Conservation (phyloP, 306 rosid species). For the Leucaena leucocephala region DNA sequence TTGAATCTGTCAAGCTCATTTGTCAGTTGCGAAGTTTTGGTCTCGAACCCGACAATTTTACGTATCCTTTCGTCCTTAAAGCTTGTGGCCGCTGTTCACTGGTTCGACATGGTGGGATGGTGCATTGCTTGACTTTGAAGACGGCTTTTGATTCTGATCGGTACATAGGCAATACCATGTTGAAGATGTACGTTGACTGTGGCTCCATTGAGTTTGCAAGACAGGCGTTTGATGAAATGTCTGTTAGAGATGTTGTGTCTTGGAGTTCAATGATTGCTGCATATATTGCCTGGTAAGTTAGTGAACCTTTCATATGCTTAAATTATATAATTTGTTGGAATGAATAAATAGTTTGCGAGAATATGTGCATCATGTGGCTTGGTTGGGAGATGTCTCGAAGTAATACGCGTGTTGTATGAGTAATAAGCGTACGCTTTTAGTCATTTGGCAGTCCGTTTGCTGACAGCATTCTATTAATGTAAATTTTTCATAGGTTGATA, state of each 20-base stretch:
- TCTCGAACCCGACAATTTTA: constrained; percentile 52
- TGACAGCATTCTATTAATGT: neutral
- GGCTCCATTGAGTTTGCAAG: constrained; percentile 34
- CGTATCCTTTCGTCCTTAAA: constrained; percentile 57
- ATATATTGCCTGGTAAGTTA: constrained; percentile 43
- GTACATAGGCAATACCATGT: constrained; percentile 50
- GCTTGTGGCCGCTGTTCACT: constrained; percentile 49
- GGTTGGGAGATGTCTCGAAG: neutral
- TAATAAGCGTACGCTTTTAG: neutral
- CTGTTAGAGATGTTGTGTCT: constrained; percentile 58
- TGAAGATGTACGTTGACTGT: constrained; percentile 49
- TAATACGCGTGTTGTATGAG: neutral
- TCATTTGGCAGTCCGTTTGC: neutral
- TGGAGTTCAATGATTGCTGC: constrained; percentile 67
- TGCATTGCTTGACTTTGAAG: constrained; percentile 53
- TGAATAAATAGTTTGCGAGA: neutral
- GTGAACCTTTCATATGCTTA: neutral
- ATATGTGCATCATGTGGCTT: neutral
- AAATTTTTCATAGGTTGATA: neutral
- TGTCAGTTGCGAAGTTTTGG: constrained; percentile 34
- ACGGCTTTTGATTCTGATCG: constrained; percentile 40
- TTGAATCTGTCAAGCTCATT: constrained; percentile 47
- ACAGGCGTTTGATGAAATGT: constrained; percentile 58
- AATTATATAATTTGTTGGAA: neutral
- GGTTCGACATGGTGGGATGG: constrained; percentile 36